Conservation (phyloP, 2,329 filamentous ascomycete genomes). For the Monosporascus sp. region DNA sequence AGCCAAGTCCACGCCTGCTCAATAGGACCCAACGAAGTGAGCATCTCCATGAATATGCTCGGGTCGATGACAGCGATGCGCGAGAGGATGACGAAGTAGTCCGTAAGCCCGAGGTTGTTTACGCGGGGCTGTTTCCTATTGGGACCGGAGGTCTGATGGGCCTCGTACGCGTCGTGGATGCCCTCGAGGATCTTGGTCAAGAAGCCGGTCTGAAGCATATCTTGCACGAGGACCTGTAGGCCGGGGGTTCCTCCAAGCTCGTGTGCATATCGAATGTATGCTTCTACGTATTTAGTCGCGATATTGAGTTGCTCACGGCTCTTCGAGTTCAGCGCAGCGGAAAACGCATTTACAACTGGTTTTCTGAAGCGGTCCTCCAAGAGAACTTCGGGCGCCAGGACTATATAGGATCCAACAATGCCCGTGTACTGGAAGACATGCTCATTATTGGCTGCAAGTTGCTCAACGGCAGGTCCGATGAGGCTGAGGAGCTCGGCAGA, state of each 20-base stretch:
- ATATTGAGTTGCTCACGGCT: slow-evolving; percentile 54
- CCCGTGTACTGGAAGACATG: slow-evolving; percentile 56
- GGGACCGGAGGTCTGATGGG: slow-evolving; percentile 77
- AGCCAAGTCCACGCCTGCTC: slow-evolving; percentile 56
- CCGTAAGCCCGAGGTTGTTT: slow-evolving; percentile 70
- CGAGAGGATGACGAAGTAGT: slow-evolving; percentile 79
- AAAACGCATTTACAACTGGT: slow-evolving; percentile 44
- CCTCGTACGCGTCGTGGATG: slow-evolving; percentile 63
- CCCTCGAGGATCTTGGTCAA: slow-evolving; percentile 58
- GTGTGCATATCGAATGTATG: slow-evolving; percentile 58
- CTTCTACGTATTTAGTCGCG: slow-evolving; percentile 57
- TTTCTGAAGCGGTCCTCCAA: slow-evolving; percentile 50
- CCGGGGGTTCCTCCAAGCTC: slow-evolving; percentile 56
- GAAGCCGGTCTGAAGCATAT: slow-evolving; percentile 59
- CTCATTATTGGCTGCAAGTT: slow-evolving; percentile 61
- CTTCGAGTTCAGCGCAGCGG: slow-evolving; percentile 42
- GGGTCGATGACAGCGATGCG: slow-evolving; percentile 73
- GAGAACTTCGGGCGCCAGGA: slow-evolving; percentile 63
- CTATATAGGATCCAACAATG: slow-evolving; percentile 65
- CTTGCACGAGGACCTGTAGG: slow-evolving; percentile 57
- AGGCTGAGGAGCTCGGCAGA: slow-evolving; percentile 58
- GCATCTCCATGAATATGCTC: slow-evolving; percentile 55
- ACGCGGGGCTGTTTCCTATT: slow-evolving; percentile 64
- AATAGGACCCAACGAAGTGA: slow-evolving; percentile 40
- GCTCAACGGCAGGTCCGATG: slow-evolving; percentile 56